phyloP scores from a whole-genome alignment of 768 basidiomycete genomes.

The Russula olivacea region DNA sequence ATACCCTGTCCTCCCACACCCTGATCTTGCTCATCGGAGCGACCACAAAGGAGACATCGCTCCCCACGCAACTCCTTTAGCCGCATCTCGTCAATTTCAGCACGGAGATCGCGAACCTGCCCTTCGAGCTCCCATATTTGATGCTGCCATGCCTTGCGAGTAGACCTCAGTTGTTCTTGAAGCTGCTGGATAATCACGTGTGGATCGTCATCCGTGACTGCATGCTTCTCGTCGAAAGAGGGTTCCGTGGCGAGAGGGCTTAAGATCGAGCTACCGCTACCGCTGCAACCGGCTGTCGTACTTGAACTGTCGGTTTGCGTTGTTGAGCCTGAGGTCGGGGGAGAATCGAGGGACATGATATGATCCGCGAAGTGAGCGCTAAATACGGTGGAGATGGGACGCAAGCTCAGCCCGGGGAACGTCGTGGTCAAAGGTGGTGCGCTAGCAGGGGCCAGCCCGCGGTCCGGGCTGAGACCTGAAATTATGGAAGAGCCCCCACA shows the following conservation, averaged over 20 bases:
- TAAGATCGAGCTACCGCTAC: constrained; percentile 24
- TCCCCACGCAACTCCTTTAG: constrained; percentile 34
- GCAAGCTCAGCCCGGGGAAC: constrained; percentile 62
- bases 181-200: constrained; percentile 44
- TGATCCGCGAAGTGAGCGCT: constrained; percentile 58
- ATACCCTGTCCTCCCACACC: constrained; percentile 33
- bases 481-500: not conserved
- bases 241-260: constrained; percentile 34
- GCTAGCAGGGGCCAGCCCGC: constrained; percentile 37
- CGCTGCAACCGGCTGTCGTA: constrained; percentile 32
- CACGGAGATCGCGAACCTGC: constrained; percentile 64
- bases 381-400: constrained; percentile 73
- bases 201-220: constrained; percentile 36
- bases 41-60: constrained; percentile 59
- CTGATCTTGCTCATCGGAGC: constrained; percentile 33
- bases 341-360: constrained; percentile 30
- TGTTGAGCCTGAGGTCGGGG: constrained; percentile 32
- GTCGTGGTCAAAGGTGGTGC: constrained; percentile 59
- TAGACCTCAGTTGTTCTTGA: constrained; percentile 53
- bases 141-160: constrained; percentile 62
- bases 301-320: constrained; percentile 47
- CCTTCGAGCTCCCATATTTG: constrained; percentile 72
- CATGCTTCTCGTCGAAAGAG: constrained; percentile 31
- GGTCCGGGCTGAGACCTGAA: constrained; percentile 25
- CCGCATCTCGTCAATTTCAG: constrained; percentile 57